Evolutionary conservation across 352 stramenopile genomes (phyloP).

Genomic region (Phytophthora constricta): DNA sequence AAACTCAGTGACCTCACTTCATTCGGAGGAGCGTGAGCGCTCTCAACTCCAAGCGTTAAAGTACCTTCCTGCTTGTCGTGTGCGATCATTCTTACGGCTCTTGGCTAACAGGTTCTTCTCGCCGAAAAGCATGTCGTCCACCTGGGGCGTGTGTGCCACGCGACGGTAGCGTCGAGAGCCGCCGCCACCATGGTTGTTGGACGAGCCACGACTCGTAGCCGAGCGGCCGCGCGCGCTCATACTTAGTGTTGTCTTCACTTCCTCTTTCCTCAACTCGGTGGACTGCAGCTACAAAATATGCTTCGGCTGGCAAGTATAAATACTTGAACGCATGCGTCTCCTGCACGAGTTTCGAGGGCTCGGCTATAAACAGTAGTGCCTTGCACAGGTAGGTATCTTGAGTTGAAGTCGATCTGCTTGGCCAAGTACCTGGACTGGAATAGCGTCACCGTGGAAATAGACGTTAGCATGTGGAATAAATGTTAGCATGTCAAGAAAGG

Average conservation of each 20-base stretch:
- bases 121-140: constrained; percentile 82
- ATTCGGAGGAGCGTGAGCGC: not conserved
- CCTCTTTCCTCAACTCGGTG: constrained; percentile 4
- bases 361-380: constrained; percentile 27
- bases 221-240: constrained; percentile 41
- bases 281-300: not conserved
- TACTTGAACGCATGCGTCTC: constrained; percentile 3
- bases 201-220: constrained; percentile 37
- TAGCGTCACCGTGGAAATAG: constrained; percentile 26
- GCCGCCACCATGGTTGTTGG: constrained; percentile 24
- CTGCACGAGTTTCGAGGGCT: constrained; percentile 4
- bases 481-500: not conserved
- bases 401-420: not conserved
- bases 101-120: constrained; percentile 52
- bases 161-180: constrained; percentile 64
- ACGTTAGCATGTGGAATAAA: not conserved
- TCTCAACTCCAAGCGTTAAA: not conserved
- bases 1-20: not conserved
- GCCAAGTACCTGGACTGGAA: constrained; percentile 4
- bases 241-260: constrained; percentile 4
- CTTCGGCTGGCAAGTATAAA: constrained; percentile 22
- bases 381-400: not conserved
- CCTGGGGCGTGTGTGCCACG: constrained; percentile 60
- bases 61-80: constrained; percentile 66
- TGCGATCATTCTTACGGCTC: constrained; percentile 60